Evolutionary conservation across 805 yeast species (phyloP), one percentile per base, ranked within the genome.

Genomic region (Yamadazyma scolyti): DNA sequence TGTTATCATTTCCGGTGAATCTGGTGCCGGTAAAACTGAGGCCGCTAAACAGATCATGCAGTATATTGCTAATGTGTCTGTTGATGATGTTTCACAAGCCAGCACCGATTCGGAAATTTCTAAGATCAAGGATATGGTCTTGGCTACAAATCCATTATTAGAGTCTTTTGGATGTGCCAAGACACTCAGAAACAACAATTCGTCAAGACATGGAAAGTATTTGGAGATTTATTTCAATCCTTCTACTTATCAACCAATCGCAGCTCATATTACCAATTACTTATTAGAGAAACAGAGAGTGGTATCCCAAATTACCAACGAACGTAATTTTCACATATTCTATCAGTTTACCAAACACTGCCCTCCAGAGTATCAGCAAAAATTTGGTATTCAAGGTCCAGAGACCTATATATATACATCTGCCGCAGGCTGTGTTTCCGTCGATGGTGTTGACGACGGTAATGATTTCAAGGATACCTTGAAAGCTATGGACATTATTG

Each of bases 41-140:
- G 97, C 97, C 14, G 97, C 97, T 24, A 90, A 90, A 66, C 78
- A 94, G 56, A 89, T 90, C 58, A 90, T 90, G 97, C 97, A 90
- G 61, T 90, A 90, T 56, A 82, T 90, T 46, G 88, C 97, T 21
- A 78, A 89, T 15, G 95, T 88, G 3, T 80, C 93, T 2, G 94
- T 89, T 9, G 65, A 57, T 30, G 61, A 77, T 6, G 72, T 82
- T 19, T 11, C 25, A 16, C 11, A 12, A 13, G 22, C 25, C 8
- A 10, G 29, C 7, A 9, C 19, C 13, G 20, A 33, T 17, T 22
- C 24, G 28, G 75, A 77, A 11, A 90, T 93, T 48, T 78, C 83
- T 40, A 79, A 78, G 50, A 89, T 90, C 59, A 93, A 89, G 57
- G 97, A 93, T 52, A 93, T 93, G 94, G 97, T 93, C 8, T 69